A percentile compares a stretch with the other conserved stretches of the same genome.
These are phyloP conservation scores for Phytophthora brassicae DNA, from an alignment of 352 stramenopile species.

Conservation along the genomic window DNA sequence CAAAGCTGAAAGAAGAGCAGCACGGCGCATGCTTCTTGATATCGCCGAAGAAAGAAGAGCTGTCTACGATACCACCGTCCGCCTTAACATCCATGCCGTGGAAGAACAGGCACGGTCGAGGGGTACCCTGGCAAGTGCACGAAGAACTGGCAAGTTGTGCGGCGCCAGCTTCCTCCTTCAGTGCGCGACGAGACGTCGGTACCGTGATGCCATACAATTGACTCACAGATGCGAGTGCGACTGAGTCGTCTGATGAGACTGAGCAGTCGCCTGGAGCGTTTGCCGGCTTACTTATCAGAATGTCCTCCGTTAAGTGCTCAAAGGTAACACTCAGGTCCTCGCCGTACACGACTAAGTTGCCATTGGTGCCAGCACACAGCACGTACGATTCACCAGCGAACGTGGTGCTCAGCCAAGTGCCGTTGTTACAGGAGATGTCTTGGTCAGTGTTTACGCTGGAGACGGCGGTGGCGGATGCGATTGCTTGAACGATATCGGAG, in stretches of 20 bases:
- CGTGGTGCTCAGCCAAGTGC: conserved; percentile 38
- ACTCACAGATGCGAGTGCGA: conserved; percentile 31
- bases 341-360: conserved; percentile 41
- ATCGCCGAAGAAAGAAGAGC: conserved; percentile 47
- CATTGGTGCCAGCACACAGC: conserved; percentile 36
- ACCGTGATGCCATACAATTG: conserved; percentile 29
- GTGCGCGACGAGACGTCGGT: conserved; percentile 18
- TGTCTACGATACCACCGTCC: conserved; percentile 36
- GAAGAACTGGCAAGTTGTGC: conserved; percentile 33
- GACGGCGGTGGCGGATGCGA: conserved; percentile 35
- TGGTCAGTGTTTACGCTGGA: conserved; percentile 38
- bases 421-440: conserved; percentile 42
- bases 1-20: conserved; percentile 53
- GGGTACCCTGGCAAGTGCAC: conserved; percentile 37
- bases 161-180: conserved; percentile 24
- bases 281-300: conserved; percentile 28
- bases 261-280: conserved; percentile 31
- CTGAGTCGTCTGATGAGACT: conserved; percentile 20
- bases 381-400: conserved; percentile 51
- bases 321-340: conserved; percentile 45
- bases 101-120: conserved; percentile 53
- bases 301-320: conserved; percentile 28
- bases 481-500: conserved; percentile 32
- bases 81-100: conserved; percentile 48
- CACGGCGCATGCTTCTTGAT: conserved; percentile 54